Percentiles rank a stretch among this genome's conserved stretches.
These are phyloP conservation scores for Trichophyton mentagrophytes DNA, from an alignment of 2,329 filamentous ascomycete species.

Conservation along the genomic window DNA sequence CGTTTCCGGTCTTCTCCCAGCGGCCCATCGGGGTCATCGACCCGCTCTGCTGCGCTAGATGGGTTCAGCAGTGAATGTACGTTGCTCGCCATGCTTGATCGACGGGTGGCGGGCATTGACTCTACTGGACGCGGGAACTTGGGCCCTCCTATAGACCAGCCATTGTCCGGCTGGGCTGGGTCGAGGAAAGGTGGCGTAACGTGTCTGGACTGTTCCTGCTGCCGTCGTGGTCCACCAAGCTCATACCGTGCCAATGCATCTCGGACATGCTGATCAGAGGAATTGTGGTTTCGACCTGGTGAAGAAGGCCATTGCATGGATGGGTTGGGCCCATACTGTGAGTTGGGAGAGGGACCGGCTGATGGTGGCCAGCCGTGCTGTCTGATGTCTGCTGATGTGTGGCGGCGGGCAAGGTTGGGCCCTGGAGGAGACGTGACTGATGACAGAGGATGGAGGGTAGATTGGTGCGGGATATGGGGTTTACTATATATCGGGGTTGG, in stretches of 20 bases:
- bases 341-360: conserved; percentile 35
- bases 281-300: conserved; percentile 40
- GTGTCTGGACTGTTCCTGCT: conserved; percentile 38
- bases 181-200: conserved; percentile 42
- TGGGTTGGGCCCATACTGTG: conserved; percentile 53
- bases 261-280: conserved; percentile 50
- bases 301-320: conserved; percentile 56
- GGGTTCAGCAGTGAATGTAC: conserved; percentile 56
- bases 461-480: conserved; percentile 47
- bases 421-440: conserved; percentile 44
- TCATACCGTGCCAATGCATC: conserved; percentile 55
- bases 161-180: conserved; percentile 37
- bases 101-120: conserved; percentile 47
- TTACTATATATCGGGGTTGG: conserved; percentile 63
- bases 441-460: conserved; percentile 43
- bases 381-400: conserved; percentile 92
- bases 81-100: conserved; percentile 60
- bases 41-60: conserved; percentile 52
- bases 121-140: conserved; percentile 27
- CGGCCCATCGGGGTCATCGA: conserved; percentile 47
- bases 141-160: conserved; percentile 43
- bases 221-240: conserved; percentile 42
- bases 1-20: conserved; percentile 49
- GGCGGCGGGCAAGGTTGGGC: conserved; percentile 62
- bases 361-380: conserved; percentile 60